Evolutionary conservation across 2,329 filamentous ascomycete species (phyloP).

Genomic region (Xylariaceae sp.): DNA sequence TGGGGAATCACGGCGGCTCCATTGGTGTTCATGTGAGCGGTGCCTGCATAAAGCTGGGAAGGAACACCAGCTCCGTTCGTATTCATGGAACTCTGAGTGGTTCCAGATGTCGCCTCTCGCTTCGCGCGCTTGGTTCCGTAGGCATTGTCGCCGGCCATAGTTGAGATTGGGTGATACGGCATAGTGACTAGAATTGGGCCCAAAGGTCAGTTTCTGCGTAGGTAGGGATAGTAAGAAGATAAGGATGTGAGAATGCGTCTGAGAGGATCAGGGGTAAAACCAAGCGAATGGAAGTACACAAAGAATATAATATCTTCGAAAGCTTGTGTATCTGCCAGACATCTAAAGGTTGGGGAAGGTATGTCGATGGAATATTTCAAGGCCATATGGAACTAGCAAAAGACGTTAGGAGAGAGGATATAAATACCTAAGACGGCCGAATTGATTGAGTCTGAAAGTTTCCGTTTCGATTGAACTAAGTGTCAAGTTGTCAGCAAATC

Average conservation of each 20-base stretch:
- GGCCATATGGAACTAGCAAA: no score
- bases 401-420: no score
- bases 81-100: conserved; percentile 22
- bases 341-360: neutral
- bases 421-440: no score
- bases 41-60: conserved; percentile 24
- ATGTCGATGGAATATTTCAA: neutral
- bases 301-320: neutral
- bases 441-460: no score
- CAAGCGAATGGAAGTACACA: neutral
- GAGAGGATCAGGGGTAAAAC: neutral
- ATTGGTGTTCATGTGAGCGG: conserved; percentile 12
- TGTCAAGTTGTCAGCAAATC: no score
- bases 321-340: neutral
- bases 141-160: conserved; percentile 25
- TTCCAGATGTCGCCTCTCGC: conserved; percentile 21
- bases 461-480: no score
- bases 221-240: neutral
- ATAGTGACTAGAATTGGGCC: conserved; percentile 21
- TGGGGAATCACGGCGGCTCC: conserved; percentile 18
- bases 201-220: conserved; percentile 2
- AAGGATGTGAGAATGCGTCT: neutral
- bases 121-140: conserved; percentile 24
- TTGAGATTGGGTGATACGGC: conserved; percentile 23
- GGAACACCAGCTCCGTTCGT: conserved; percentile 18